These are phyloP conservation scores for Bisporella sp. DNA, from an alignment of 2,329 filamentous ascomycete species.

Conservation along the genomic window DNA sequence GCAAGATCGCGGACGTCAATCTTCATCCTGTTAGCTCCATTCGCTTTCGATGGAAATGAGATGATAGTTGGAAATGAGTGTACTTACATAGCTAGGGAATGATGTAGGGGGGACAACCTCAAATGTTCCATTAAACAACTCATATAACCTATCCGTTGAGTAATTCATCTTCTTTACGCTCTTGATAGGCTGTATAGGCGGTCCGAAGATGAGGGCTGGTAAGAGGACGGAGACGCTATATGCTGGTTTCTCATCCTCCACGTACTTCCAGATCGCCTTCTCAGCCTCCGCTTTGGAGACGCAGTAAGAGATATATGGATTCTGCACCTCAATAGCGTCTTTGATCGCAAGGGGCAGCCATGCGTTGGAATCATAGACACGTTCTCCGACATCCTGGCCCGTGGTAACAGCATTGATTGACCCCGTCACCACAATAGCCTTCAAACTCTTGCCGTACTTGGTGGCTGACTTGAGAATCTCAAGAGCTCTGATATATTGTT, in stretches of 20 bases:
- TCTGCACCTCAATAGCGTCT: constrained; percentile 17
- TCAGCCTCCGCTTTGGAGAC: constrained; percentile 24
- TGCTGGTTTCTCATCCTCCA: constrained; percentile 15
- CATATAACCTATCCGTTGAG: constrained; percentile 20
- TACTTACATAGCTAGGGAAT: constrained; percentile 14
- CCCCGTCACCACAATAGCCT: constrained; percentile 26
- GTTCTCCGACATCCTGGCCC: constrained; percentile 19
- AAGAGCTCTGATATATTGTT: constrained; percentile 14
- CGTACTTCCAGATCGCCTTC: constrained; percentile 25
- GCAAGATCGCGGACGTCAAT: constrained; percentile 25
- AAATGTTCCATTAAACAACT: constrained; percentile 22
- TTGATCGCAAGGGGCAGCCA: constrained; percentile 22
- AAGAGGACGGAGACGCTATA: constrained; percentile 22
- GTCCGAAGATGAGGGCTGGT: constrained; percentile 23
- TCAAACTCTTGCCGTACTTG: constrained; percentile 21
- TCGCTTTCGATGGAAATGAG: neutral
- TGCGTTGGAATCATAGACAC: constrained; percentile 13
- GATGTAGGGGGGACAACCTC: constrained; percentile 16
- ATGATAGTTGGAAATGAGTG: neutral
- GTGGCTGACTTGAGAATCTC: constrained; percentile 23
- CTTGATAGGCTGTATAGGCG: constrained; percentile 21
- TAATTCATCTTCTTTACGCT: constrained; percentile 21
- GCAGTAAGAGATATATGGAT: constrained; percentile 23
- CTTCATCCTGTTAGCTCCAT: constrained; percentile 1
- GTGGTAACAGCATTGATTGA: constrained; percentile 23